phyloP scores from a whole-genome alignment of 2,329 filamentous ascomycete genomes.

The Curvularia sp. region DNA sequence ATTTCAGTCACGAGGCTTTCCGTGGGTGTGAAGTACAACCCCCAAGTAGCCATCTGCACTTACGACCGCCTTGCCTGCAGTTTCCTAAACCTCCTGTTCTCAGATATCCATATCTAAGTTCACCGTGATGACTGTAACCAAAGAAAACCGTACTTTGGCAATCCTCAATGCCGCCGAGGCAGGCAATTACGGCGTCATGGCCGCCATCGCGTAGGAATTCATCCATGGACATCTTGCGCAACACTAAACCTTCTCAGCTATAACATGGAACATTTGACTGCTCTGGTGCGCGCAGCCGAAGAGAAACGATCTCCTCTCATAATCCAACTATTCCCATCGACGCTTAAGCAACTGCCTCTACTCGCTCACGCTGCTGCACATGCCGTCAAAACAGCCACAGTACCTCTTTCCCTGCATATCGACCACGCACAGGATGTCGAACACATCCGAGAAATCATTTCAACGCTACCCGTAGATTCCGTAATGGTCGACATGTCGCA shows the following conservation, averaged over 20 bases:
- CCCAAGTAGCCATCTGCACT: neutral
- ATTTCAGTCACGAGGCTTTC: conserved; percentile 6
- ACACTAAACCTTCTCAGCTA: conserved; percentile 32
- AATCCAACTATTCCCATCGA: conserved; percentile 63
- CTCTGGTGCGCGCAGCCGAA: conserved; percentile 46
- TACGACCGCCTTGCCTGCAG: neutral
- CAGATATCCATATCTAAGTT: neutral
- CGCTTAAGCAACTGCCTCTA: conserved; percentile 67
- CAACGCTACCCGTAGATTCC: conserved; percentile 68
- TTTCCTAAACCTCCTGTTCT: neutral
- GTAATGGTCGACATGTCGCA: conserved; percentile 83
- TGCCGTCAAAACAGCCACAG: conserved; percentile 51
- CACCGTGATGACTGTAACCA: conserved; percentile 24
- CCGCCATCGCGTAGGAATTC: conserved; percentile 47
- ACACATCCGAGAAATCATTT: conserved; percentile 52
- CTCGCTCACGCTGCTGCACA: conserved; percentile 55
- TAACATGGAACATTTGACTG: conserved; percentile 48
- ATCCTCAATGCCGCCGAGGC: conserved; percentile 65
- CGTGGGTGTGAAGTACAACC: conserved; percentile 1
- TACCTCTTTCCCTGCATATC: conserved; percentile 57
- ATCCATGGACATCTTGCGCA: neutral
- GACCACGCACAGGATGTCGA: conserved; percentile 57
- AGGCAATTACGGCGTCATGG: conserved; percentile 66
- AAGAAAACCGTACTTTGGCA: conserved; percentile 42
- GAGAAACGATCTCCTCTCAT: conserved; percentile 45